phyloP scores from a whole-genome alignment of 2,329 filamentous ascomycete genomes.

The Ilyonectria sp. region DNA sequence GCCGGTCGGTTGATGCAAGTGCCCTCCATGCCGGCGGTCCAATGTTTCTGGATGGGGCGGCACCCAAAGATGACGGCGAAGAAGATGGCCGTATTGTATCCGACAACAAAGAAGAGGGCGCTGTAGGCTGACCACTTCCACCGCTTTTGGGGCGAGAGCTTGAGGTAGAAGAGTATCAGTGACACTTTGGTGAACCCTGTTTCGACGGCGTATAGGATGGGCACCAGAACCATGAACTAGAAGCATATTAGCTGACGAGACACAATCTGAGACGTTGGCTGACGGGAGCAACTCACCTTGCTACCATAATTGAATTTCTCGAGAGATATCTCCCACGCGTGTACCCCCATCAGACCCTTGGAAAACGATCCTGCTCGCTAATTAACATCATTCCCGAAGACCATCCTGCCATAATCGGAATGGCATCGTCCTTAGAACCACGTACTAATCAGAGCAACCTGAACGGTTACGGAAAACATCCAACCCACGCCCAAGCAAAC shows the following conservation, averaged over 20 bases:
- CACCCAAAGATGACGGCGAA: slow-evolving; percentile 57
- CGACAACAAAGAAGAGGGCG: slow-evolving; percentile 49
- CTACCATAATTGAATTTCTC: slow-evolving; percentile 35
- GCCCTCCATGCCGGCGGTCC: slow-evolving; percentile 50
- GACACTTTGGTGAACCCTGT: slow-evolving; percentile 55
- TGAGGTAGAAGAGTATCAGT: slow-evolving; percentile 56
- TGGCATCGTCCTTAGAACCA: neutral
- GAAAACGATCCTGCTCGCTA: slow-evolving; percentile 28
- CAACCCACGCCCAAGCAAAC: slow-evolving; percentile 39
- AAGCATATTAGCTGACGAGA: slow-evolving; percentile 45
- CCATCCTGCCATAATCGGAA: neutral
- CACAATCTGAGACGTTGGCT: slow-evolving; percentile 6
- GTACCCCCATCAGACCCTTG: slow-evolving; percentile 44
- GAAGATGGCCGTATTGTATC: slow-evolving; percentile 53
- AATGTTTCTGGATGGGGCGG: slow-evolving; percentile 51
- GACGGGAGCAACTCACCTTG: slow-evolving; percentile 22
- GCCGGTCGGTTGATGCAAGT: slow-evolving; percentile 57
- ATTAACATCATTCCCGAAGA: neutral
- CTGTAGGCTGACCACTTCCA: slow-evolving; percentile 52
- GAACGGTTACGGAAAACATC: slow-evolving; percentile 42
- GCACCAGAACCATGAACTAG: slow-evolving; percentile 42
- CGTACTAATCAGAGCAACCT: slow-evolving; percentile 37
- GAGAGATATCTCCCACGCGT: slow-evolving; percentile 51
- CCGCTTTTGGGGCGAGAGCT: slow-evolving; percentile 53
- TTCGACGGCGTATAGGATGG: slow-evolving; percentile 43